Evolutionary conservation across 805 yeast species (phyloP).

Genomic region (Komagataella pastoris): DNA sequence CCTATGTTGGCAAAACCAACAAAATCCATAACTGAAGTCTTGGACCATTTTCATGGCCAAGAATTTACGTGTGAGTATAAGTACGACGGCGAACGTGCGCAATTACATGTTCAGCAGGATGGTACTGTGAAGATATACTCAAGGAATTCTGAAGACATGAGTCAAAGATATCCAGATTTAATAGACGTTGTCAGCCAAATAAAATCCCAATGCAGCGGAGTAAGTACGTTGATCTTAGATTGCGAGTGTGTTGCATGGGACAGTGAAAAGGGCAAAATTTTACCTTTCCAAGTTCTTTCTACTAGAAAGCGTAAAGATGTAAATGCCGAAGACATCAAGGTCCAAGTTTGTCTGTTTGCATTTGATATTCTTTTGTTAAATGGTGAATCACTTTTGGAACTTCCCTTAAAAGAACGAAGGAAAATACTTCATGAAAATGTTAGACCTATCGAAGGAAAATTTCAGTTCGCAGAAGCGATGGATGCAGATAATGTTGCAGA

Average conservation of each 20-base stretch:
- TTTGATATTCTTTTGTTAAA: constrained; percentile 76
- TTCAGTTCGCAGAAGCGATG: constrained; percentile 65
- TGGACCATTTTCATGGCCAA: constrained; percentile 77
- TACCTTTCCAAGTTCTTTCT: constrained; percentile 88
- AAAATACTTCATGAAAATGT: constrained; percentile 42
- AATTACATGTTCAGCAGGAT: constrained; percentile 59
- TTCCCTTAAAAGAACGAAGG: constrained; percentile 62
- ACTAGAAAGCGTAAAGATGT: constrained; percentile 94
- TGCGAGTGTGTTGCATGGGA: constrained; percentile 99
- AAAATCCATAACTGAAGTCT: constrained; percentile 80
- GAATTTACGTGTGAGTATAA: constrained; percentile 92
- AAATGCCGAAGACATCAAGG: constrained; percentile 74
- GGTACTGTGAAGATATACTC: constrained; percentile 73
- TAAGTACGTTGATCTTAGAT: constrained; percentile 64
- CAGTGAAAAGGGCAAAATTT: constrained; percentile 54
- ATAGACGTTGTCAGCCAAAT: constrained; percentile 48
- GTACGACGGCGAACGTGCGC: constrained; percentile 97
- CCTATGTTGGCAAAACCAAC: constrained; percentile 99
- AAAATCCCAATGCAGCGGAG: constrained; percentile 13
- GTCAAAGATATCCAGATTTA: constrained; percentile 89
- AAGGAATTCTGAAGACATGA: constrained; percentile 94
- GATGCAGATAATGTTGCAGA: constrained; percentile 62
- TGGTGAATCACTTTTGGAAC: constrained; percentile 55
- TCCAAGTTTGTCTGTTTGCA: constrained; percentile 83
- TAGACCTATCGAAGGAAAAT: constrained; percentile 56